phyloP scores from a whole-genome alignment of 2,329 filamentous ascomycete genomes.

The Arthrobotrys conoides region DNA sequence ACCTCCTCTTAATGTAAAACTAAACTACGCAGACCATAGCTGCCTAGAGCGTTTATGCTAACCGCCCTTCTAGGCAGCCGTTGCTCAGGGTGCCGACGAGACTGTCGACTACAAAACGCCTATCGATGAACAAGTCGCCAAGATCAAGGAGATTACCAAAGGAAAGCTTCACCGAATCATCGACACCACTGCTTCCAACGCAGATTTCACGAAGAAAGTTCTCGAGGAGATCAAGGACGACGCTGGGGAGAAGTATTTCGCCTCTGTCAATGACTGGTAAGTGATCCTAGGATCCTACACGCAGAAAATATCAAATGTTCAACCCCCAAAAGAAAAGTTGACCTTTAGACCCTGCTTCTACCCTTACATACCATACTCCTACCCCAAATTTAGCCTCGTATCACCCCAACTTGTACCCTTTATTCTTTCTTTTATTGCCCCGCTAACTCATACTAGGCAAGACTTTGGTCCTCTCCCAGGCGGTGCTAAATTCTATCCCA shows the following conservation, averaged over 20 bases:
- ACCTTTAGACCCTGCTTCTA: too few species aligned
- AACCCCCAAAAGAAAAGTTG: not conserved
- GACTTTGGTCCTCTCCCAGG: slow-evolving; percentile 46
- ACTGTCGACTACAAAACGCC: slow-evolving; percentile 53
- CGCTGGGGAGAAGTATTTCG: slow-evolving; percentile 41
- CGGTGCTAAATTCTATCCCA: slow-evolving; percentile 28
- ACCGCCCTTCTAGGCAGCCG: slow-evolving; percentile 22
- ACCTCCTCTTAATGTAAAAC: not conserved
- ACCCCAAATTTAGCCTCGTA: too few species aligned
- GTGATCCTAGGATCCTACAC: too few species aligned
- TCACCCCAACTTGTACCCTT: not conserved
- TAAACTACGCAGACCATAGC: too few species aligned
- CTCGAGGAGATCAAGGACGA: slow-evolving; percentile 46
- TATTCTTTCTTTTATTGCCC: not conserved
- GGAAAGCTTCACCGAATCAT: slow-evolving; percentile 48
- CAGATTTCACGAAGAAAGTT: slow-evolving; percentile 24
- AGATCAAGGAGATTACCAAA: slow-evolving; percentile 42
- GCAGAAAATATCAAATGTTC: too few species aligned
- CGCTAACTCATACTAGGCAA: slow-evolving; percentile 27
- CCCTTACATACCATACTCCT: not conserved
- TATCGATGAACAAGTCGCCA: slow-evolving; percentile 39
- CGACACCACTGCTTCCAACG: slow-evolving; percentile 40
- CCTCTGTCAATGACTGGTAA: slow-evolving; percentile 57
- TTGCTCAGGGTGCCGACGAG: slow-evolving; percentile 43
- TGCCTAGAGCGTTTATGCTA: not conserved